phyloP scores from a whole-genome alignment of 2,329 filamentous ascomycete genomes.

The Metarhizium anisopliae region DNA sequence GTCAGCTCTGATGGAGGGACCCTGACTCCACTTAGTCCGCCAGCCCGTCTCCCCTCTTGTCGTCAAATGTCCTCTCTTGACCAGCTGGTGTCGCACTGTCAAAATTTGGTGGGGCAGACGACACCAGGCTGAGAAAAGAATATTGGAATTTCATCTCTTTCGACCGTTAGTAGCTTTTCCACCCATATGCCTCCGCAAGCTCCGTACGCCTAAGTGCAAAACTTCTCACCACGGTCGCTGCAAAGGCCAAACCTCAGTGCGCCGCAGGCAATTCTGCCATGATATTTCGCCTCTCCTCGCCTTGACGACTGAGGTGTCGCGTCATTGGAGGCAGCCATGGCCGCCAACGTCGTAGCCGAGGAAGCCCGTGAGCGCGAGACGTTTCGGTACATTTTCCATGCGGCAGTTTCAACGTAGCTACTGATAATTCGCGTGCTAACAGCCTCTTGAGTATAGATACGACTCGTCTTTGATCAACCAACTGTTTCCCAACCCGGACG shows the following conservation, averaged over 20 bases:
- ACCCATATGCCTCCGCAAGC: not conserved
- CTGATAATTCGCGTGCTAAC: not conserved
- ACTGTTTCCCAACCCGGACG: not conserved
- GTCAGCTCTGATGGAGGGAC: too few species aligned
- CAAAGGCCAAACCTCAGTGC: not conserved
- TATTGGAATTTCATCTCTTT: too few species aligned
- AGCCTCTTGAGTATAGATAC: not conserved
- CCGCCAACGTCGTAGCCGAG: not conserved
- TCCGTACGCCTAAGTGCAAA: not conserved
- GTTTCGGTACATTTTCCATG: not conserved
- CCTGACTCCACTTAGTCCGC: too few species aligned
- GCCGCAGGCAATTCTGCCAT: not conserved
- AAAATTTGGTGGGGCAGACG: not conserved
- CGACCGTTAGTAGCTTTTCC: not conserved
- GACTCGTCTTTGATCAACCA: constrained; percentile 6
- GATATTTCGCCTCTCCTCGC: not conserved
- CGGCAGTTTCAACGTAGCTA: not conserved
- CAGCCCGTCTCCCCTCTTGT: too few species aligned
- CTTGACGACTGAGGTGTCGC: not conserved
- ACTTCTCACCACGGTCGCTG: not conserved
- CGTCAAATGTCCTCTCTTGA: not conserved
- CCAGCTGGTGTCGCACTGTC: not conserved
- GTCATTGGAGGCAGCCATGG: not conserved
- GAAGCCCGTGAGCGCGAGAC: constrained; percentile 6
- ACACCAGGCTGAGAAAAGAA: not conserved